Base-by-base conservation (phyloP, 306 rosid species). In the Lathyrus aphaca region DNA sequence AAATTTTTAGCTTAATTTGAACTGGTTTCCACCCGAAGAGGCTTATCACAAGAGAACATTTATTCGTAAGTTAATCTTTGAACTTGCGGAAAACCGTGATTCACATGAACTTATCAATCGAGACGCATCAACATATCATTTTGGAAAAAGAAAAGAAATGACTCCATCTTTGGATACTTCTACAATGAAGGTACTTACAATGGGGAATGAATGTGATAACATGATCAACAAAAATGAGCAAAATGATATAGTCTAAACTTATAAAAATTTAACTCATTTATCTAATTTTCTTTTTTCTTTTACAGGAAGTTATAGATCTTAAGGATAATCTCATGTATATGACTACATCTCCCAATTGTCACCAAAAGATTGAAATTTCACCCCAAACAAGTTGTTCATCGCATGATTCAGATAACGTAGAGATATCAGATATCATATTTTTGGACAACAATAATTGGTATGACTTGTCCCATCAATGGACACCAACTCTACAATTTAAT, bases 1-100 rank as follows among this genome's bases (percentile, higher is more conserved):
- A n/a, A 19, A 39, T 19, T 60, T 77, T 64, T 87, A 91, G 97
- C 97, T 91, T 40, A 82, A 72, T 67, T 72, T 53, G 80, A 75
- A 88, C 60, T 91, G 97, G 96, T 91, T 91, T 85, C 85, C 51
- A 35, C 92, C 96, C 14, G 66, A 77, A 2, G 96, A 91, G 88
- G 89, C 92, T 54, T 91, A 81, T 42, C 85, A 83, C 65, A 91
- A 91, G 86, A 89, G 97, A 29, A 66, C 89, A 69, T 62, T 81
- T 69, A 86, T 91, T 55, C 92, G 86, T 77, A 83, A 71, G 55
- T 71, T 88, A 75, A 85, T 91, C 58, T 85, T 71, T 70, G 81
- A 82, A 65, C 86, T 85, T 23, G 77, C 85, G 76, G 75, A 78
- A 77, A 77, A 70, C 68, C 67, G 57, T 30, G 51, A 64, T 43